Evolutionary conservation across 164 flowering plant genomes (phyloP).

Genomic region (Vitis labrusca): DNA sequence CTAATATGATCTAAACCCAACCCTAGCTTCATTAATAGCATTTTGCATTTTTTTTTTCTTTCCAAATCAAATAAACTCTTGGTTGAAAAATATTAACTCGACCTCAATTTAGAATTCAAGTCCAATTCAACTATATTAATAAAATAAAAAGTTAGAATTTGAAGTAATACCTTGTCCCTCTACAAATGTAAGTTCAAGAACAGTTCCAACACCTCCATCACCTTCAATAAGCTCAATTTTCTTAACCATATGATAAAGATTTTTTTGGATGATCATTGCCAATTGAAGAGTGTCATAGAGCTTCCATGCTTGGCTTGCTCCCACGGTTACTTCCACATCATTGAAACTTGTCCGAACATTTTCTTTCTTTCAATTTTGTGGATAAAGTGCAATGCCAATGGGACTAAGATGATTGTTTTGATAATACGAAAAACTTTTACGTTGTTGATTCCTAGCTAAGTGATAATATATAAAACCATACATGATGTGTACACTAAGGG

Average conservation of each 20-base stretch:
- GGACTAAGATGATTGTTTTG: too few species aligned
- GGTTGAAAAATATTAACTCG: neutral
- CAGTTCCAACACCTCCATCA: conserved; percentile 27
- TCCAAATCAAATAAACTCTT: neutral
- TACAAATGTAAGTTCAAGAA: conserved; percentile 11
- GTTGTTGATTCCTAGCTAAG: too few species aligned
- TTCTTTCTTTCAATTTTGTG: neutral
- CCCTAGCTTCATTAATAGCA: too few species aligned
- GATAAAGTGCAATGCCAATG: too few species aligned
- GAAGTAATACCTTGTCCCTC: neutral
- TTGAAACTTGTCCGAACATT: conserved; percentile 13
- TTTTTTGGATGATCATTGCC: neutral
- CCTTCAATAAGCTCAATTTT: conserved; percentile 21
- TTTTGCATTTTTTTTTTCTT: too few species aligned
- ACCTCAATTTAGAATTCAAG: neutral
- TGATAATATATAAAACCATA: too few species aligned
- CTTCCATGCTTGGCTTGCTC: conserved; percentile 17
- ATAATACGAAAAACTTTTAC: too few species aligned
- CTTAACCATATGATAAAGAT: neutral
- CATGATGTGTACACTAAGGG: too few species aligned
- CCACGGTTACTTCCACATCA: conserved; percentile 14
- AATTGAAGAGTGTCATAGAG: conserved; percentile 10
- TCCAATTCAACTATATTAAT: neutral
- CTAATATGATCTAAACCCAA: too few species aligned
- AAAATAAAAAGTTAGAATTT: neutral